A percentile compares a stretch with the other conserved stretches of the same genome.
These are phyloP conservation scores for Sporisorium exsertum DNA, from an alignment of 1,284 basidiomycete genomes.

Conservation along the genomic window DNA sequence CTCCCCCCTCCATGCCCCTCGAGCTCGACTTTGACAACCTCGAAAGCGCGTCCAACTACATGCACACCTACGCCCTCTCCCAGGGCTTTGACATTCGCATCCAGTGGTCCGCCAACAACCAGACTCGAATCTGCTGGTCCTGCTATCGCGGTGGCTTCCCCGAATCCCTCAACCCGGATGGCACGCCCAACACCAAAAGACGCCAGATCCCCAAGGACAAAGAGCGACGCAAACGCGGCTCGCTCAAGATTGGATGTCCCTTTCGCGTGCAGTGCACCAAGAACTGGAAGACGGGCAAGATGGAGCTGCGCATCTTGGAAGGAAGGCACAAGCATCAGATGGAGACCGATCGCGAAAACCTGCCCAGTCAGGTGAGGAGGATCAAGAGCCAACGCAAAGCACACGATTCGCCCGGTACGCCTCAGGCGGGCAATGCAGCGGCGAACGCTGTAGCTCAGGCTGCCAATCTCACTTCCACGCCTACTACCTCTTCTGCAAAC, in stretches of 20 bases:
- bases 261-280: slow-evolving; percentile 52
- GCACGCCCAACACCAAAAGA: slow-evolving; percentile 48
- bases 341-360: slow-evolving; percentile 44
- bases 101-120: slow-evolving; percentile 56
- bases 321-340: slow-evolving; percentile 51
- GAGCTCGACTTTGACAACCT: slow-evolving; percentile 54
- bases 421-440: slow-evolving; percentile 31
- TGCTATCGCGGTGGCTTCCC: slow-evolving; percentile 51
- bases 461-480: slow-evolving; percentile 30
- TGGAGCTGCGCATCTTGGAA: slow-evolving; percentile 48
- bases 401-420: slow-evolving; percentile 14
- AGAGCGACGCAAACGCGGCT: slow-evolving; percentile 45
- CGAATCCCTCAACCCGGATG: slow-evolving; percentile 43
- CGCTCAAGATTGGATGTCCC: slow-evolving; percentile 52
- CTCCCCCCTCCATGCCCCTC: slow-evolving; percentile 52
- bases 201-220: slow-evolving; percentile 53
- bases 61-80: slow-evolving; percentile 52
- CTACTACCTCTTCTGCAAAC: slow-evolving; percentile 4
- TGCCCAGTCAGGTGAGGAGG: slow-evolving; percentile 44
- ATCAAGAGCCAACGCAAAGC: slow-evolving; percentile 43
- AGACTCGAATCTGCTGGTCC: slow-evolving; percentile 53
- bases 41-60: slow-evolving; percentile 52
- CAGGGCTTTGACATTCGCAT: slow-evolving; percentile 56
- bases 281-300: slow-evolving; percentile 53
- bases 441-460: slow-evolving; percentile 42